Evolutionary conservation across 495 filamentous ascomycete species (phyloP).

Genomic region (Hyaloscypha bicolor): DNA sequence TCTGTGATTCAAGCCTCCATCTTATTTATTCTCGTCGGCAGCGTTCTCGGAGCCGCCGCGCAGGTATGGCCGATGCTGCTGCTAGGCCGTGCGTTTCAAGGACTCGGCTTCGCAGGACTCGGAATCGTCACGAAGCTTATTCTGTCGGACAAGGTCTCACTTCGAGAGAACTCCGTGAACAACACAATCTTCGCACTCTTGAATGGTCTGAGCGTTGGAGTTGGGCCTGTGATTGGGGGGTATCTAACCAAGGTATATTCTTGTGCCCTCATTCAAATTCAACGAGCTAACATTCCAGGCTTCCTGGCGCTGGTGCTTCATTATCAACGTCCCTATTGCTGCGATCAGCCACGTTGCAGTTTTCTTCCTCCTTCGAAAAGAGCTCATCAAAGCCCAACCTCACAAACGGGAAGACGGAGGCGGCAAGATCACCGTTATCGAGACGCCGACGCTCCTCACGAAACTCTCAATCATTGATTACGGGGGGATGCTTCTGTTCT

Average conservation of each 20-base stretch:
- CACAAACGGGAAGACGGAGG: conserved; percentile 32
- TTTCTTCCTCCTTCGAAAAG: conserved; percentile 44
- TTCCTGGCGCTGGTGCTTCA: conserved; percentile 62
- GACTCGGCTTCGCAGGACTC: conserved; percentile 55
- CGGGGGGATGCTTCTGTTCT: conserved; percentile 57
- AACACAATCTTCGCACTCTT: conserved; percentile 58
- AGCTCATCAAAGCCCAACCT: conserved; percentile 41
- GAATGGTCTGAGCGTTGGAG: conserved; percentile 48
- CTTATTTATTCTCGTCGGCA: conserved; percentile 52
- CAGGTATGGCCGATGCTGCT: conserved; percentile 54
- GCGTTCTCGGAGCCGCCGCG: conserved; percentile 51
- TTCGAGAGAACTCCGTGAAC: conserved; percentile 59
- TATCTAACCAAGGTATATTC: conserved; percentile 40
- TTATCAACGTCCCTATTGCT: conserved; percentile 54
- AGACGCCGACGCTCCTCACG: conserved; percentile 30
- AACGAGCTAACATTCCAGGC: neutral
- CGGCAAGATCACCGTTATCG: conserved; percentile 6
- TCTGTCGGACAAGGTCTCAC: conserved; percentile 56
- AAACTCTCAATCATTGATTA: conserved; percentile 56
- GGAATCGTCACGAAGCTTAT: conserved; percentile 56
- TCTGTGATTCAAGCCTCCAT: conserved; percentile 48
- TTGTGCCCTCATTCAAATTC: neutral
- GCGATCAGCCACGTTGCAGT: conserved; percentile 41
- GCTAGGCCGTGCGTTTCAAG: conserved; percentile 60
- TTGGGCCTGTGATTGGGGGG: conserved; percentile 57